Conservation (phyloP, 2,329 filamentous ascomycete genomes). For the Endocalyx cinctus region DNA sequence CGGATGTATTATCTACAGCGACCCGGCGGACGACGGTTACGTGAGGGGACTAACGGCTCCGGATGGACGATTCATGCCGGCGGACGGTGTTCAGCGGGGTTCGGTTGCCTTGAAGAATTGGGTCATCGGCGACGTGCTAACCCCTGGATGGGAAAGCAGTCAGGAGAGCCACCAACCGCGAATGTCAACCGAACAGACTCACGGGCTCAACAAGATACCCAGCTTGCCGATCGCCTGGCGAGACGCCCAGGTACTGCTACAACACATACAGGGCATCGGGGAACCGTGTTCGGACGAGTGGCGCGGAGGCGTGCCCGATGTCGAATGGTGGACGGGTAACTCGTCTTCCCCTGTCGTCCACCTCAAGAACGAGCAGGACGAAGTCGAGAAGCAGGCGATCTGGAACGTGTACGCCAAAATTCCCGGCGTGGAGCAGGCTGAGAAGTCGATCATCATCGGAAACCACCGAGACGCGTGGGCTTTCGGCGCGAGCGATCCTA, state of each 20-base stretch:
- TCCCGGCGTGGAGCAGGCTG: constrained; percentile 72
- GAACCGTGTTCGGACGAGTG: constrained; percentile 64
- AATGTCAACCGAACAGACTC: constrained; percentile 63
- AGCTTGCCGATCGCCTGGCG: constrained; percentile 87
- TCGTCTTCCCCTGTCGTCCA: constrained; percentile 70
- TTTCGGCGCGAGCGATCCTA: constrained; percentile 80
- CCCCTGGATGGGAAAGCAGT: constrained; percentile 77
- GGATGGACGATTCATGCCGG: constrained; percentile 73
- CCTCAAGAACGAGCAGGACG: constrained; percentile 82
- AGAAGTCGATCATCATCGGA: constrained; percentile 83
- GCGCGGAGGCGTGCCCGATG: constrained; percentile 70
- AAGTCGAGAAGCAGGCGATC: constrained; percentile 74
- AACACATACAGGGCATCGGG: constrained; percentile 72
- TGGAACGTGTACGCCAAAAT: constrained; percentile 90
- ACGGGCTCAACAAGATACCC: constrained; percentile 75
- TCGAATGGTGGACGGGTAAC: constrained; percentile 86
- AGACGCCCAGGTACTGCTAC: constrained; percentile 76
- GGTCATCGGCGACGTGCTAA: constrained; percentile 87
- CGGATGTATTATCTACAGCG: constrained; percentile 89
- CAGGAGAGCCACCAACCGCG: constrained; percentile 60
- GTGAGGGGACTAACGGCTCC: constrained; percentile 68
- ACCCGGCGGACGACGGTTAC: constrained; percentile 82
- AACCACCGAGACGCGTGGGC: constrained; percentile 94
- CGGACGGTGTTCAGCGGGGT: constrained; percentile 77
- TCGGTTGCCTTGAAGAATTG: constrained; percentile 76